phyloP scores from a whole-genome alignment of 225 moss, liverwort and hornwort species.

The Takakia lepidozioides region DNA sequence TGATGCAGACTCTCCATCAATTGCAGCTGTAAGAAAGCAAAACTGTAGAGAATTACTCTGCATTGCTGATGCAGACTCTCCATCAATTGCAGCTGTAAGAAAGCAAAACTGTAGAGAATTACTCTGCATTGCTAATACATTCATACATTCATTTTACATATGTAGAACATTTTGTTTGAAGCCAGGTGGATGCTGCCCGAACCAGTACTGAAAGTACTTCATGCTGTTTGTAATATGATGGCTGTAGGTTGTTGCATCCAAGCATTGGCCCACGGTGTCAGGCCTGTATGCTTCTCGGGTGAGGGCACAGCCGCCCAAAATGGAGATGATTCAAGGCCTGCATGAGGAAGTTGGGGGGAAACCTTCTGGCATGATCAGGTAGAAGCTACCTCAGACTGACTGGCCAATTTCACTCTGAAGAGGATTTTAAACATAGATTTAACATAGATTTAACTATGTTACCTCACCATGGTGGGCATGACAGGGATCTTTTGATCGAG shows the following conservation, averaged over 20 bases:
- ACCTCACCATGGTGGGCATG: too few species aligned
- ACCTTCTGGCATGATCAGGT: slow-evolving; percentile 76
- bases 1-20: slow-evolving; percentile 74
- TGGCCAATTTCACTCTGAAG: too few species aligned
- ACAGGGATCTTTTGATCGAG: slow-evolving; percentile 71
- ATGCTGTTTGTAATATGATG: too few species aligned
- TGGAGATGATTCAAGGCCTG: slow-evolving; percentile 87
- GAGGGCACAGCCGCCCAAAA: slow-evolving; percentile 66
- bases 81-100: slow-evolving; percentile 90
- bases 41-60: too few species aligned
- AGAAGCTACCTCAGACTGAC: too few species aligned
- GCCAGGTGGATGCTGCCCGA: too few species aligned
- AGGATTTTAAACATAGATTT: too few species aligned
- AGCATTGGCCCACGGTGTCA: slow-evolving; percentile 77
- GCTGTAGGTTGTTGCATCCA: slow-evolving; percentile 70
- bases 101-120: too few species aligned
- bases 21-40: slow-evolving; percentile 91
- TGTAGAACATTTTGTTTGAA: too few species aligned
- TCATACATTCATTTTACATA: too few species aligned
- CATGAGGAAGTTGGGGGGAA: slow-evolving; percentile 28
- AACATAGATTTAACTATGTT: too few species aligned
- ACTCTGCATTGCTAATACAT: slow-evolving; percentile 65
- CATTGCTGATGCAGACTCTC: slow-evolving; percentile 71
- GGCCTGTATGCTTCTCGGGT: slow-evolving; percentile 64
- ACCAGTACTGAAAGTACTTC: too few species aligned